Percentiles rank a stretch among this genome's conserved stretches.
Evolutionary conservation across 2,329 filamentous ascomycete genomes (phyloP).

Genomic region (Pseudogymnoascus sp.): DNA sequence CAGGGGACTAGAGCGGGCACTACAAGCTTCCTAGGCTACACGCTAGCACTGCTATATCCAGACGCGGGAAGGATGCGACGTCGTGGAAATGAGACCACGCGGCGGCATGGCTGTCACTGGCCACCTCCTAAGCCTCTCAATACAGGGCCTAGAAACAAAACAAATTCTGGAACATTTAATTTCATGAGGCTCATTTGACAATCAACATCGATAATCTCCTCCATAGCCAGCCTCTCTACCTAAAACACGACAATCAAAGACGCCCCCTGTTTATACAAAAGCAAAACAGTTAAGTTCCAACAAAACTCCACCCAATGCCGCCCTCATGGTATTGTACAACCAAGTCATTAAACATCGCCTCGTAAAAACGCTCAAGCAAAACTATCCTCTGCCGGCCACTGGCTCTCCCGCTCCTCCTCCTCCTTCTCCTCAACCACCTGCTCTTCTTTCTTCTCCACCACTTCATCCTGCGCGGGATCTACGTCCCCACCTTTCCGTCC

Average conservation of each 20-base stretch:
- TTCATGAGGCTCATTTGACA: not conserved
- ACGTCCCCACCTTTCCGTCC: not conserved
- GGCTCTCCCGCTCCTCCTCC: constrained; percentile 5
- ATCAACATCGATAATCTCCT: not conserved
- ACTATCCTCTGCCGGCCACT: constrained; percentile 25
- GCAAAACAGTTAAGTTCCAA: not conserved
- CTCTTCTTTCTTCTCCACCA: not conserved
- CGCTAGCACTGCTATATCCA: not conserved
- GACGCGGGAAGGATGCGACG: constrained; percentile 1
- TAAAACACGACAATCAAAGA: not conserved
- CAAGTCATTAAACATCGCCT: constrained; percentile 14
- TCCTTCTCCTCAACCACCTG: not conserved
- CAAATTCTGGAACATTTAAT: not conserved
- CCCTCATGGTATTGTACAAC: constrained; percentile 10
- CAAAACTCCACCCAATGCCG: not conserved
- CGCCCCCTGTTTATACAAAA: constrained; percentile 7
- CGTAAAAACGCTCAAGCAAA: constrained; percentile 22
- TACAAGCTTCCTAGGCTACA: not conserved
- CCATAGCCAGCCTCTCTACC: not conserved
- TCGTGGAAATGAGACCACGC: not conserved
- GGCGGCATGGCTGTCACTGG: not conserved
- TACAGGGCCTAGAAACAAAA: not conserved
- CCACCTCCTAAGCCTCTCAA: not conserved
- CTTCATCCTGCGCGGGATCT: not conserved
- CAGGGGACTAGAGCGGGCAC: not conserved